Percentiles rank a stretch among this genome's conserved stretches.
Conservation (phyloP, 1,284 basidiomycete genomes). For the Tausonia pullulans region DNA sequence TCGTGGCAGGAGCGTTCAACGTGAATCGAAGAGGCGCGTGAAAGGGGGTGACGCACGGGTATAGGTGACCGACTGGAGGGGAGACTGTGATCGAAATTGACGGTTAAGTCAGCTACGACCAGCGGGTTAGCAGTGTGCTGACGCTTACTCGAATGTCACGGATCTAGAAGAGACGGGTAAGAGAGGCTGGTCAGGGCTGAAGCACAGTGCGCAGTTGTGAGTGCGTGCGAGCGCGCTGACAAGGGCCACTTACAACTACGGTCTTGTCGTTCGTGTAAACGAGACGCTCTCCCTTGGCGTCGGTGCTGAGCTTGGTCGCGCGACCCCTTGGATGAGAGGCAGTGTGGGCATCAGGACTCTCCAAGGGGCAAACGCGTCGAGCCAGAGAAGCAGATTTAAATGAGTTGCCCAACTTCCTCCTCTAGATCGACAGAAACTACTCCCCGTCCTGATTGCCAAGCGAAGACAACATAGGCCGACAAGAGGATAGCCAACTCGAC, state of each 20-base stretch:
- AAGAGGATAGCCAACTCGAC: no score
- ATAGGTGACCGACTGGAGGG: background rate
- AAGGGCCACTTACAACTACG: slow-evolving; percentile 55
- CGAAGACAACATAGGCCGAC: no score
- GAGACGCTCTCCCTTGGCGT: slow-evolving; percentile 67
- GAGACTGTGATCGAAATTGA: background rate
- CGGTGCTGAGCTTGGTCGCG: slow-evolving; percentile 61
- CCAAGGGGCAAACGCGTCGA: background rate
- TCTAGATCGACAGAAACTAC: background rate
- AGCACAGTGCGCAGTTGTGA: background rate
- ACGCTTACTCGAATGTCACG: slow-evolving; percentile 47
- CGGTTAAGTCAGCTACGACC: slow-evolving; percentile 20
- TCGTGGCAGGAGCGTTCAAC: slow-evolving; percentile 48
- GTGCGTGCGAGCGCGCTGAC: background rate
- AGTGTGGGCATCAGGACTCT: background rate
- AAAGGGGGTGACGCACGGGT: slow-evolving; percentile 6
- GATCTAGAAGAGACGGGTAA: slow-evolving; percentile 36
- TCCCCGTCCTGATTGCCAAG: no score
- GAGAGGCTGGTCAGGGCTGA: slow-evolving; percentile 1
- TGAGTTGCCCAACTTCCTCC: background rate
- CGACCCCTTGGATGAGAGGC: slow-evolving; percentile 1
- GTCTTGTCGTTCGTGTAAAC: slow-evolving; percentile 77
- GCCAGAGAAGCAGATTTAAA: background rate
- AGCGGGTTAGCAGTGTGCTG: slow-evolving; percentile 5
- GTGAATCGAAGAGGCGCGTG: slow-evolving; percentile 16